These are phyloP conservation scores for Alopecurus myosuroides DNA, from an alignment of 176 grass and related monocot genomes.

Conservation along the genomic window DNA sequence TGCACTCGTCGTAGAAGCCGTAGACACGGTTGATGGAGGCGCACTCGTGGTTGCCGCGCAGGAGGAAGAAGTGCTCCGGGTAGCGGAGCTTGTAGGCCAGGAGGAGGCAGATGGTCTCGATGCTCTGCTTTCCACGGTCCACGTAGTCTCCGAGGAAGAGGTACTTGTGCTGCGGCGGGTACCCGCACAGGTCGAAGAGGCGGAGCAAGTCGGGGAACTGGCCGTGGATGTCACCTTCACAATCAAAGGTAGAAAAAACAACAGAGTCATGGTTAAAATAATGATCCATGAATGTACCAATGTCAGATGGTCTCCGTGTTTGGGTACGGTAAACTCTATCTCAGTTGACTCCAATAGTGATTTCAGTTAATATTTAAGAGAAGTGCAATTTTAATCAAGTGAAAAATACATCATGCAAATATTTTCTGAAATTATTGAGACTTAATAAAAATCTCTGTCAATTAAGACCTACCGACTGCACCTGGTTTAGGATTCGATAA, in stretches of 20 bases:
- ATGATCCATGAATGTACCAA: not conserved
- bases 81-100: slow-evolving; percentile 55
- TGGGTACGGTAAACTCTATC: too few relatives aligned
- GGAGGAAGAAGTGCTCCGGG: slow-evolving; percentile 52
- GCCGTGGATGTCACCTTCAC: slow-evolving; percentile 54
- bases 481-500: too few relatives aligned
- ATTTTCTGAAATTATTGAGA: too few relatives aligned
- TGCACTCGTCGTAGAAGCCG: slow-evolving; percentile 68
- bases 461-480: too few relatives aligned
- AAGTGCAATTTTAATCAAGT: not conserved
- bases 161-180: slow-evolving; percentile 41
- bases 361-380: not conserved
- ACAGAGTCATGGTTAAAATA: not conserved
- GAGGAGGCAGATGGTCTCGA: slow-evolving; percentile 66
- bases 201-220: slow-evolving; percentile 50
- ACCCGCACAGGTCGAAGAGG: slow-evolving; percentile 28
- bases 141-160: slow-evolving; percentile 74
- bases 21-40: slow-evolving; percentile 60
- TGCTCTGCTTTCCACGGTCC: slow-evolving; percentile 55
- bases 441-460: too few relatives aligned
- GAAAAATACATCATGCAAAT: not conserved
- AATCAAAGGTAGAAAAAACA: not conserved
- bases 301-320: too few relatives aligned
- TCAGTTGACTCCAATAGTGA: too few relatives aligned
- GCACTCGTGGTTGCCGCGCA: slow-evolving; percentile 60